Evolutionary conservation across 1,284 basidiomycete genomes (phyloP), one percentile per base, ranked within the genome.

Genomic region (Marasmius sp.): DNA sequence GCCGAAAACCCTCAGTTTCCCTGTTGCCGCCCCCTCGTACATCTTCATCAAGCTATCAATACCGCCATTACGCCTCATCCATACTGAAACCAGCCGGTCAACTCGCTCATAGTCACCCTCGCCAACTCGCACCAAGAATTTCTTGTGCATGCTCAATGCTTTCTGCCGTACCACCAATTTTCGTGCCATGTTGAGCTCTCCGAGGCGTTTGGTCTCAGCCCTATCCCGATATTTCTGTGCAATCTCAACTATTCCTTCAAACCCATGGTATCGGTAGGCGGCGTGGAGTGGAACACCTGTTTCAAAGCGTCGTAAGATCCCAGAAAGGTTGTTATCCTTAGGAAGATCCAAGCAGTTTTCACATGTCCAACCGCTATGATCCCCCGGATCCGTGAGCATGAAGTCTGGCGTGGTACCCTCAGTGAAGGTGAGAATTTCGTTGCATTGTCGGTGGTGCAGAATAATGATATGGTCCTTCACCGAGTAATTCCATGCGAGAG

Each of bases 101-200:
- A 62, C 38, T 5, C 59, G 56, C 12, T 16, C 10, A 0, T 51
- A 52, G 7, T 65, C 33, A 1, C 58, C 56, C n/a, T 47, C 38
- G 0, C 34, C 63, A 14, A 64, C 47, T 0, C 63, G 63, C 57
- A 66, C 58, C 27, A 67, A 43, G 3, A 66, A 55, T 45, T 59
- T 37, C 41, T 67, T 66, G 39, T 61, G 59, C 11, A 16, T 37
- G 36, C 59, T 59, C 5, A 67, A 22, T n/a, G 20, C 37, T 0
- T 49, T 57, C 3, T 22, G 43, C 37, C 52, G 14, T 1, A 7
- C 20, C 5, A 36, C 47, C 5, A 67, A 18, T 54, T 43, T 59
- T n/a, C 41, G 50, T 0, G 49, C 39, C 39, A 41, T 41, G 39
- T 41, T 41, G 9, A 41, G 16, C 16, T 41, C 39, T 41, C 39